Base-by-base conservation (phyloP, 345 rosid genomes). In the Eucalyptus lansdowneana region DNA sequence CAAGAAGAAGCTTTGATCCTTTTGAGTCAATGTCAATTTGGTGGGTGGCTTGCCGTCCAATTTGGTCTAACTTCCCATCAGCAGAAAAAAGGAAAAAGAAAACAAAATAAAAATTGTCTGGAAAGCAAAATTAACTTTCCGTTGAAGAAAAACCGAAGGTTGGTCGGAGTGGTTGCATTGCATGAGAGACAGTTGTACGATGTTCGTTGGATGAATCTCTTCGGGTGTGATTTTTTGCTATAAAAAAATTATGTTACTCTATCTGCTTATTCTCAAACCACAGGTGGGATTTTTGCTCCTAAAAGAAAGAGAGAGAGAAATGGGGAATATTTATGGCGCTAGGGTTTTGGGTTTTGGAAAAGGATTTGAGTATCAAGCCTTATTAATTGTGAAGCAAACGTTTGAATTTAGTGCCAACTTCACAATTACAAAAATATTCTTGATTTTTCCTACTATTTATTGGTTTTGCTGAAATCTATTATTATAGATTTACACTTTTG, bases 121-220 rank as follows among this genome's bases (percentile, higher is more conserved):
- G 25, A 37, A 37, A 37, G 45, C 44, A 37, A 37, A 22, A 72
- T 37, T 21, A 34, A 37, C 81, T 19, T 72, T 72, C 45, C 25
- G 81, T 34, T 21, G 8, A 72, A 72, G 83, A 21, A 19, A 72
- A 72, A 72, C 45, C 45, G 3, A 19, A 72, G 45, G 45, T 72
- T 37, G 83, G 83, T 72, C 45, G 7, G 83, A 37, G 45, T 37
- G 8, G 83, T 37, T 72, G 45, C 25, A 6, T 72, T 6, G 83
- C 83, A 37, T 11, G 83, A 1, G 7, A 21, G 27, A 37, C 45
- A 3, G 13, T 69, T 34, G 80, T 42, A 34, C 40, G 81, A 19
- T 72, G 81, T 42, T 2, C 2, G 1, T 21, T 11, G 27, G 1
- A 21, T 0, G 44, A 6, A 76, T 21, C 8, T 21, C 83, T 76